These are phyloP conservation scores for Takashimella koratensis DNA, from an alignment of 1,284 basidiomycete species.

Conservation along the genomic window DNA sequence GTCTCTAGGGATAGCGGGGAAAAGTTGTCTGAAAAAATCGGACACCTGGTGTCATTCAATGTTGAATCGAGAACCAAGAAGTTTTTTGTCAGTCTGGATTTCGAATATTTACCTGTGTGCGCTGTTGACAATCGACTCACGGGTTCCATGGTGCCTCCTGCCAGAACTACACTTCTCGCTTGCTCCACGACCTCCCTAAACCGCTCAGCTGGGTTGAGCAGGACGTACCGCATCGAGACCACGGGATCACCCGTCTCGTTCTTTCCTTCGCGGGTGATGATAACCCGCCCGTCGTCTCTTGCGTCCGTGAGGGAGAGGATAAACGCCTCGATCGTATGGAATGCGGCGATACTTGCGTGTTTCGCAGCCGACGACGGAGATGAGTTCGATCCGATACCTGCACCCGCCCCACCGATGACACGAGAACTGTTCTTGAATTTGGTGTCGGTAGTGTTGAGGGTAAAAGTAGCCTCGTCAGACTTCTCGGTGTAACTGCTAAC, in stretches of 20 bases:
- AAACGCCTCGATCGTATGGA: slow-evolving; percentile 81
- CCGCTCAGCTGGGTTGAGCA: slow-evolving; percentile 86
- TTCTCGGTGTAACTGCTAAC: slow-evolving; percentile 78
- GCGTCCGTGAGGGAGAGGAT: slow-evolving; percentile 75
- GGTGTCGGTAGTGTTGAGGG: neutral
- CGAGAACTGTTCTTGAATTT: neutral
- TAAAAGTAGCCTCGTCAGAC: slow-evolving; percentile 36
- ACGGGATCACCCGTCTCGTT: slow-evolving; percentile 5
- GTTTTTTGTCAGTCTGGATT: no score
- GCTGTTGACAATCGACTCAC: slow-evolving; percentile 50
- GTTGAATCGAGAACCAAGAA: neutral
- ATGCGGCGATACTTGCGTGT: slow-evolving; percentile 61
- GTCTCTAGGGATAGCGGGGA: slow-evolving; percentile 62
- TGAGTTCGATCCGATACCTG: no score
- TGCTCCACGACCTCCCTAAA: slow-evolving; percentile 77
- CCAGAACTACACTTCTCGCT: slow-evolving; percentile 78
- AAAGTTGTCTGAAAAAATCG: slow-evolving; percentile 81
- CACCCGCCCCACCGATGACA: neutral
- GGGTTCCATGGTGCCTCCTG: slow-evolving; percentile 97
- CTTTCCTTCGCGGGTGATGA: slow-evolving; percentile 50
- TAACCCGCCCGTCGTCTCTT: slow-evolving; percentile 64
- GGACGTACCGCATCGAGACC: slow-evolving; percentile 80
- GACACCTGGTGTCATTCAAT: slow-evolving; percentile 61
- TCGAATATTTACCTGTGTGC: no score
- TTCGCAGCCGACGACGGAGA: slow-evolving; percentile 11